Conservation (phyloP, 2,329 filamentous ascomycete species). For the Aureobasidium zeae region DNA sequence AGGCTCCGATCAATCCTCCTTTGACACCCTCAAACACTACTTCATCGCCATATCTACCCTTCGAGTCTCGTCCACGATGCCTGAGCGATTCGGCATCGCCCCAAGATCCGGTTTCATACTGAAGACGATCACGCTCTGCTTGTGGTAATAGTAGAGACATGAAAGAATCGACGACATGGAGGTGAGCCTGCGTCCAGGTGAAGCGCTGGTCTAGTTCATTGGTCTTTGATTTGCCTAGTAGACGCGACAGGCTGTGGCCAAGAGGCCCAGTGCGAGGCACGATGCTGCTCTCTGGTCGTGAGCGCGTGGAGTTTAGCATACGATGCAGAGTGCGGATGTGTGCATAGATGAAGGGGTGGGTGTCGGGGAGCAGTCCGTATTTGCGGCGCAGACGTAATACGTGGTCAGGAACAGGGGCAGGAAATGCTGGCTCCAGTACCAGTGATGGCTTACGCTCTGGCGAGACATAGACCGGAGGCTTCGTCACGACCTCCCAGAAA, state of each 20-base stretch:
- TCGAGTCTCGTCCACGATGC: constrained; percentile 15
- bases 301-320: constrained; percentile 27
- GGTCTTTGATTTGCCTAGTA: constrained; percentile 17
- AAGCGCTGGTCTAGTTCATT: constrained; percentile 21
- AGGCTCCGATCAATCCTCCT: constrained; percentile 16
- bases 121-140: constrained; percentile 26
- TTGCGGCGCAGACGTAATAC: constrained; percentile 22
- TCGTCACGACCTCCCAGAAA: constrained; percentile 25
- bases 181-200: constrained; percentile 22
- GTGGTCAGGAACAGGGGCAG: constrained; percentile 9
- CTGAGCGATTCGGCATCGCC: constrained; percentile 18
- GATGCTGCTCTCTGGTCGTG: constrained; percentile 22
- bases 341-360: constrained; percentile 28
- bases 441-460: not conserved
- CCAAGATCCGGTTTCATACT: constrained; percentile 22
- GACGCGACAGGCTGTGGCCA: constrained; percentile 16
- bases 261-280: constrained; percentile 22
- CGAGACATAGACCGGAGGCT: constrained; percentile 10
- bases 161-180: constrained; percentile 26
- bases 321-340: constrained; percentile 31
- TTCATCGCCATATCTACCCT: constrained; percentile 17
- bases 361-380: constrained; percentile 27
- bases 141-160: constrained; percentile 24
- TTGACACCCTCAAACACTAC: constrained; percentile 16
- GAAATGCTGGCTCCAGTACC: not conserved